Percentiles rank a stretch among this genome's conserved stretches.
Conservation (phyloP, 768 basidiomycete species). For the Glaciozyma antarctica region DNA sequence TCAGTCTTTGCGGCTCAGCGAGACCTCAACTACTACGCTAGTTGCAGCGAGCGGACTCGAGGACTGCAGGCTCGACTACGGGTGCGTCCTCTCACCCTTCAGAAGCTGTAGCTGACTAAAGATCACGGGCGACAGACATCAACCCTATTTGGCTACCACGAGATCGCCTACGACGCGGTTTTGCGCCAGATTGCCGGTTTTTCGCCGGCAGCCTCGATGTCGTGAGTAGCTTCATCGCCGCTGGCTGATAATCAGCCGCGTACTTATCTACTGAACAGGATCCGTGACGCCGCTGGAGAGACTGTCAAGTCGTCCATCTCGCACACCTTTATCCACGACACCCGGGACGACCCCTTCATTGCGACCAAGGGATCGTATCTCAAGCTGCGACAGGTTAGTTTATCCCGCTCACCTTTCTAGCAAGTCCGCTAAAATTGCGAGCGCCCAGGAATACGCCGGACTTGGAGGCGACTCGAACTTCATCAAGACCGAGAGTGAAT, state of each 20-base stretch:
- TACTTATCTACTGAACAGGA: constrained; percentile 44
- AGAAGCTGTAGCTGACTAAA: neutral
- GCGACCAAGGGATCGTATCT: constrained; percentile 56
- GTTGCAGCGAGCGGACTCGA: constrained; percentile 55
- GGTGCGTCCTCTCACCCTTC: constrained; percentile 55
- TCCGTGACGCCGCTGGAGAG: constrained; percentile 72
- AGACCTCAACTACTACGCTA: constrained; percentile 70
- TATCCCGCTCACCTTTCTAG: neutral
- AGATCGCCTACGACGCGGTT: constrained; percentile 74
- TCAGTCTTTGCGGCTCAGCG: constrained; percentile 63
- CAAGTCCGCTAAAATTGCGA: neutral
- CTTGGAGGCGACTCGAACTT: constrained; percentile 70
- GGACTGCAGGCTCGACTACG: constrained; percentile 61
- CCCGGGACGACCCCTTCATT: constrained; percentile 58
- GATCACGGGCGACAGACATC: constrained; percentile 7
- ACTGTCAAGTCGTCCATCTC: constrained; percentile 72
- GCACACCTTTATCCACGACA: constrained; percentile 66
- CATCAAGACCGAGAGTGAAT: constrained; percentile 62
- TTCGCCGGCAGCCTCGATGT: constrained; percentile 66
- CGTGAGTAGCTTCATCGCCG: constrained; percentile 45
- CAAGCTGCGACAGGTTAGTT: constrained; percentile 48
- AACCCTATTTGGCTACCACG: constrained; percentile 47
- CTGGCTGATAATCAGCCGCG: neutral
- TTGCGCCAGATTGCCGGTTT: constrained; percentile 65
- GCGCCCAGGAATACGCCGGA: constrained; percentile 53